phyloP scores from a whole-genome alignment of 805 yeast species.

The Teunomyces kruisii region DNA sequence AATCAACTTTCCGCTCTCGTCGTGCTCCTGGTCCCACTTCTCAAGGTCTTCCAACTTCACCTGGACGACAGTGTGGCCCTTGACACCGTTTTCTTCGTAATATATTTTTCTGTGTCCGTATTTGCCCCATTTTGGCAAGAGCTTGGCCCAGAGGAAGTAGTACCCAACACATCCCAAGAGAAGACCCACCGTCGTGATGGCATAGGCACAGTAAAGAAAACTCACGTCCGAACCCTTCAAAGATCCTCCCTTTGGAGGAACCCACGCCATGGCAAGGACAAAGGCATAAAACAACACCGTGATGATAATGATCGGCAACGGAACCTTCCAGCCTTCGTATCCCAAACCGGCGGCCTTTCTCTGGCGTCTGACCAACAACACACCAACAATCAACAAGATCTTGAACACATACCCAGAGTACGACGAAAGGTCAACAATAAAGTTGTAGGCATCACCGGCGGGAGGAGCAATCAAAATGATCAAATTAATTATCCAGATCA shows the following conservation, averaged over 20 bases:
- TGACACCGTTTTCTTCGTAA: constrained; percentile 36
- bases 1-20: constrained; percentile 12
- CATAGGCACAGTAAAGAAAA: constrained; percentile 43
- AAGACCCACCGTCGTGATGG: constrained; percentile 38
- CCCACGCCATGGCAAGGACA: constrained; percentile 41
- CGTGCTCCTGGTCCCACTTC: constrained; percentile 32
- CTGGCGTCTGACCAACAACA: constrained; percentile 24
- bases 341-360: constrained; percentile 33
- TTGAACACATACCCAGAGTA: constrained; percentile 29
- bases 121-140: constrained; percentile 31
- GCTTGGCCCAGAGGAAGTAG: constrained; percentile 35
- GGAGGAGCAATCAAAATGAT: constrained; percentile 32
- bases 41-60: constrained; percentile 28
- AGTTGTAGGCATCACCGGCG: constrained; percentile 34
- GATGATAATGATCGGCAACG: constrained; percentile 32
- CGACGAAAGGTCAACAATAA: constrained; percentile 30
- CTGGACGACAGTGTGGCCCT: constrained; percentile 39
- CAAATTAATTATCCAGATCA: constrained; percentile 24
- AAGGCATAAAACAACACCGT: constrained; percentile 32
- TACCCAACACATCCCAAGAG: constrained; percentile 30
- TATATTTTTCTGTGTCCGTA: constrained; percentile 30
- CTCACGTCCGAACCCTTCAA: constrained; percentile 42
- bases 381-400: constrained; percentile 24
- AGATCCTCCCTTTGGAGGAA: constrained; percentile 39
- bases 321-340: constrained; percentile 30